Percentiles rank a stretch among this genome's conserved stretches.
Conservation (phyloP, 805 yeast species). For the Dipodascus albidus region DNA sequence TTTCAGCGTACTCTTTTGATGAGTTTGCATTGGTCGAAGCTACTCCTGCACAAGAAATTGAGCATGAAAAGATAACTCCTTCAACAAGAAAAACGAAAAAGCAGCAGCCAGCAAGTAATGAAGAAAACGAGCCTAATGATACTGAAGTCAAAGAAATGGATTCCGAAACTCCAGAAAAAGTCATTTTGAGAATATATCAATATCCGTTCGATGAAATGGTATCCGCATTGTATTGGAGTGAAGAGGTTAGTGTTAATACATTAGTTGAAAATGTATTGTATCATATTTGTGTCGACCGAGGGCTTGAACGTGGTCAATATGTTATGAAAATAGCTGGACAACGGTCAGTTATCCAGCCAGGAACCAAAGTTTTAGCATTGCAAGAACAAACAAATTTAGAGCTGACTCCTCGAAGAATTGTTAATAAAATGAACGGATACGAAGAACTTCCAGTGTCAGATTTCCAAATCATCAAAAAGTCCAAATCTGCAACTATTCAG, state of each 20-base stretch:
- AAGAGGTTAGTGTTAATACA: slow-evolving; percentile 13
- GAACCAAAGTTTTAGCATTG: slow-evolving; percentile 19
- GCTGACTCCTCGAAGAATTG: slow-evolving; percentile 31
- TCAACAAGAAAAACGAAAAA: slow-evolving; percentile 14
- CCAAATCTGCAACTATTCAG: slow-evolving; percentile 21
- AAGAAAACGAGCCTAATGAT: slow-evolving; percentile 2
- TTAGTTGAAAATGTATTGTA: slow-evolving; percentile 19
- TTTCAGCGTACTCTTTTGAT: slow-evolving; percentile 65
- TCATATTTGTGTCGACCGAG: slow-evolving; percentile 21
- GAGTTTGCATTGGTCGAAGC: slow-evolving; percentile 72
- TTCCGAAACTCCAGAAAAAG: neutral
- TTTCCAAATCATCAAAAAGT: slow-evolving; percentile 11
- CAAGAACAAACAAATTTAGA: slow-evolving; percentile 34
- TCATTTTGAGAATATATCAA: slow-evolving; percentile 17
- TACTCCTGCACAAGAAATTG: slow-evolving; percentile 23
- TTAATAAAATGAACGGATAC: slow-evolving; percentile 24
- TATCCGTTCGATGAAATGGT: slow-evolving; percentile 24
- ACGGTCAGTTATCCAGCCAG: neutral
- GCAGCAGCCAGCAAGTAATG: neutral
- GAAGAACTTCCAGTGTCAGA: slow-evolving; percentile 1
- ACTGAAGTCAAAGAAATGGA: slow-evolving; percentile 1
- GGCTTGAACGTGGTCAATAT: slow-evolving; percentile 22
- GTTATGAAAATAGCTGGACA: slow-evolving; percentile 22
- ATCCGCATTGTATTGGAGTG: slow-evolving; percentile 20
- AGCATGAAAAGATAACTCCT: slow-evolving; percentile 25